Evolutionary conservation across 2,329 filamentous ascomycete species (phyloP), one percentile per base, ranked within the genome.

Genomic region (Phaeomoniella chlamydospora): DNA sequence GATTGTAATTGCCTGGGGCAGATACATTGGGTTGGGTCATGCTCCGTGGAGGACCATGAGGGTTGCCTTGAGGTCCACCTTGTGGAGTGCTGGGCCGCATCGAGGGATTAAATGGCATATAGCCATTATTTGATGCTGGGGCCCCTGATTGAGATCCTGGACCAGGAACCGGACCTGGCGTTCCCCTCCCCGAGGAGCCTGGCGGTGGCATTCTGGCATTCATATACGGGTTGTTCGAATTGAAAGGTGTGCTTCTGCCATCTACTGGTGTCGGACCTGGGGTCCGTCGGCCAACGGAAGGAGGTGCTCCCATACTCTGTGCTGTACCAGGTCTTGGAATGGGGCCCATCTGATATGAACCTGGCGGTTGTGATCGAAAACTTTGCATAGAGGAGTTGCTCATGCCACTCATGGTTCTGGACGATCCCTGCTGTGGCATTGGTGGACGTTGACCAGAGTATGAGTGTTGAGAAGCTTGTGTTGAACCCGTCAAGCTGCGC

Each of bases 291-390:
- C 39, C 41, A 32, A 44, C 36, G 26, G 36, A 34, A 15, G 35
- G 18, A n/a, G 41, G 19, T 18, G 43, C 40, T 30, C 39, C 30
- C 31, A 43, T 37, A 18, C 45, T 43, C 41, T 43, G 40, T 35
- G 39, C 39, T 35, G 45, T 42, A 19, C 46, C 43, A 43, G 48
- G 31, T 42, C 49, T 38, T 41, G 35, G 29, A 38, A 49, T 33
- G 35, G 50, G 43, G 10, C 52, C 50, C 31, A 45, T 44, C 22
- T 47, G 44, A 18, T 49, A 49, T 11, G 48, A 47, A n/a, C 44
- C 47, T 19, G 51, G 43, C 2, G 45, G 43, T 15, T 40, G 37
- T 26, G 6, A n/a, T n/a, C n/a, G 22, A 26, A 26, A 26, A n/a
- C 22, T 26, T 26, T 26, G 22, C 6, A 26, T 26, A 9, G 22